Evolutionary conservation across 768 basidiomycete genomes (phyloP), one percentile per base, ranked within the genome.

Genomic region (Lyophyllum shimeji): DNA sequence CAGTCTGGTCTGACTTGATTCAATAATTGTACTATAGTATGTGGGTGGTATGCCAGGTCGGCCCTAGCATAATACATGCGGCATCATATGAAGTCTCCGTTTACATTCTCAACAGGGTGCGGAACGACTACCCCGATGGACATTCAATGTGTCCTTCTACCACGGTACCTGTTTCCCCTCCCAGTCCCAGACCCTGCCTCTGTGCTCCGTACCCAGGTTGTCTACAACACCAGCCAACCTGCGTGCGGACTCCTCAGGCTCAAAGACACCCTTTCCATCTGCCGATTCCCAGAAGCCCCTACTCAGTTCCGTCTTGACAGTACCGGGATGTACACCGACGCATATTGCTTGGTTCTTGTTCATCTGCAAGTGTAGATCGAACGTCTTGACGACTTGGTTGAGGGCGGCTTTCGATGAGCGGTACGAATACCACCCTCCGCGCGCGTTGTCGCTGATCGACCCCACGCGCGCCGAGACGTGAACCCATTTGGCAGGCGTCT

Each of bases 401-500:
- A 86, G 76, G 48, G 84, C 83, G 0, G 84, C 79, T 65, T 85
- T 85, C 49, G 82, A 84, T 18, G 81, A 72, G 24, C 83, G 80
- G 65, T 85, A 85, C 29, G 82, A 84, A 63, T 80, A 85, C 83
- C 83, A 85, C 34, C 83, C 84, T 17, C 83, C 84, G 21, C 73
- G 74, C 23, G 67, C 69, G 63, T 85, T 86, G 62, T 86, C 83
- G 18, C 76, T 73, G 52, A 85, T 77, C 37, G 81, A 83, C 27
- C 84, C 83, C 8, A 85, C 78, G 37, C 82, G 80, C 17, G 83
- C 83, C 11, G 81, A 78, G 53, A 85, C 68, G 65, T 86, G 83
- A 21, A 82, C 79, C 83, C 83, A 84, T 62, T 81, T 83, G 21
- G 82, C 67, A 2, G 75, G 76, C 7, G 58, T 60, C 13, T 59